Conservation (phyloP, 176 grass and related monocot species). For the Eleusine coracana region DNA sequence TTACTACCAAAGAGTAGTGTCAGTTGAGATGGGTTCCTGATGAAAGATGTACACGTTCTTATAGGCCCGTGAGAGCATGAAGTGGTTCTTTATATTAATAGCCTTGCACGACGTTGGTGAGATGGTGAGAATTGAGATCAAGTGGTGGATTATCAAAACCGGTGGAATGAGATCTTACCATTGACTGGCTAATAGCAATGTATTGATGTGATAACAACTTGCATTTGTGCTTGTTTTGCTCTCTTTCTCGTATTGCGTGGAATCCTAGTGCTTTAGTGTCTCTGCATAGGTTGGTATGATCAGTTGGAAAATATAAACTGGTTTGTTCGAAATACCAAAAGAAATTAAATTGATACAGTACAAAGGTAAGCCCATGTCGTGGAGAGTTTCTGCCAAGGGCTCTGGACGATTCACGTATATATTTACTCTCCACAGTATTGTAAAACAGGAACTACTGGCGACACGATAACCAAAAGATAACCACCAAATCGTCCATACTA, state of each 20-base stretch:
- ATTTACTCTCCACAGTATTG: too few species aligned
- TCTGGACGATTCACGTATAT: too few species aligned
- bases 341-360: too few species aligned
- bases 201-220: background rate
- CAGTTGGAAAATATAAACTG: too few species aligned
- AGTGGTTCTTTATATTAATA: background rate
- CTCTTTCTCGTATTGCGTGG: background rate
- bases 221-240: background rate
- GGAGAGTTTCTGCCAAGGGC: too few species aligned
- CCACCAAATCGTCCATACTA: too few species aligned
- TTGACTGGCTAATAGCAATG: slow-evolving; percentile 8
- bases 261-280: background rate
- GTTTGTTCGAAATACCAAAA: too few species aligned
- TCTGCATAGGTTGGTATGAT: background rate
- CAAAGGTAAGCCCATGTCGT: too few species aligned
- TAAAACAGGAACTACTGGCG: too few species aligned
- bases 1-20: background rate
- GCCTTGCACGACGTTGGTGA: background rate
- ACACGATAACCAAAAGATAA: too few species aligned
- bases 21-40: background rate
- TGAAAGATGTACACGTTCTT: slow-evolving; percentile 7
- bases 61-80: slow-evolving; percentile 3
- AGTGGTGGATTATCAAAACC: background rate
- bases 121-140: background rate
- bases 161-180: background rate